These are phyloP conservation scores for Euryodendron excelsum DNA, from an alignment of 148 eudicot genomes.

Conservation along the genomic window DNA sequence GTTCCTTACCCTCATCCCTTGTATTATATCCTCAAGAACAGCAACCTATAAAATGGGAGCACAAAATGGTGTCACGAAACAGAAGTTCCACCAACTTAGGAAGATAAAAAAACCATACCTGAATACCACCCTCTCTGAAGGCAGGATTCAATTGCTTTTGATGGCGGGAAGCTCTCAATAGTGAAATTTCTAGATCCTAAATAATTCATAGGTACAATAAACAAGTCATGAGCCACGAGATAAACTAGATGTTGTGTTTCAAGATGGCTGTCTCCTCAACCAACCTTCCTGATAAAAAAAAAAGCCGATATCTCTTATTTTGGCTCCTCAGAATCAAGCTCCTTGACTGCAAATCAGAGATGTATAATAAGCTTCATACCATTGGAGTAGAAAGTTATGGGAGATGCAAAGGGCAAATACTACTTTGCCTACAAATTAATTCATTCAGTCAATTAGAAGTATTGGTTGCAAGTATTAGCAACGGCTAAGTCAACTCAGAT, in stretches of 20 bases:
- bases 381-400: neutral
- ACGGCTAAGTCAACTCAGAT: neutral
- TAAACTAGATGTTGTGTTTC: neutral
- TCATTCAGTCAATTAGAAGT: neutral
- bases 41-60: conserved; percentile 55
- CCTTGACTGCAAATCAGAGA: conserved; percentile 53
- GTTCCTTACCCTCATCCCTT: conserved; percentile 80
- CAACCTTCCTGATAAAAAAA: conserved; percentile 87
- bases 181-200: conserved; percentile 81
- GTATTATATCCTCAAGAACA: conserved; percentile 78
- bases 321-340: conserved; percentile 64
- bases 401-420: neutral
- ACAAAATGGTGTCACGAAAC: conserved; percentile 3
- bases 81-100: neutral
- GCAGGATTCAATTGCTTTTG: conserved; percentile 59
- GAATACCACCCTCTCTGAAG: conserved; percentile 62
- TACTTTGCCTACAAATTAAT: neutral
- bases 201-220: conserved; percentile 10
- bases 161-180: conserved; percentile 59
- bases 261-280: conserved; percentile 11
- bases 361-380: neutral
- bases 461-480: neutral
- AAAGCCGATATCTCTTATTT: conserved; percentile 62
- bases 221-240: neutral
- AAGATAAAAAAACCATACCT: conserved; percentile 42